A percentile compares a stretch with the other conserved stretches of the same genome.
phyloP scores from a whole-genome alignment of 768 basidiomycete species.

The Pisolithus sp. region DNA sequence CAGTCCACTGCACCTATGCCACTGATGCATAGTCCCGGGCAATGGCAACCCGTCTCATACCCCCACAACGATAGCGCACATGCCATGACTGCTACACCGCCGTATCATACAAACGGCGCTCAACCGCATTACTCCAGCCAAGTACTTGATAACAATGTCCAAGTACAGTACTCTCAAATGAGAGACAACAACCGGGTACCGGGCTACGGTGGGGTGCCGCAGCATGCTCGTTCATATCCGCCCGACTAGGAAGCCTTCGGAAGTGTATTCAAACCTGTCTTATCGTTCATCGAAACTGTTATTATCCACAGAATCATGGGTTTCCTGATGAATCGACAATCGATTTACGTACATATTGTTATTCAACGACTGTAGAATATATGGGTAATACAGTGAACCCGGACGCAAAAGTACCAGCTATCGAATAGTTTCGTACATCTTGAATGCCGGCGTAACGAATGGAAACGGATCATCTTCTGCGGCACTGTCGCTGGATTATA shows the following conservation, averaged over 20 bases:
- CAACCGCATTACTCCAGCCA: constrained; percentile 24
- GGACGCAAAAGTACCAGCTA: constrained; percentile 25
- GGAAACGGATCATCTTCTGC: constrained; percentile 67
- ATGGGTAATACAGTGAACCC: constrained; percentile 16
- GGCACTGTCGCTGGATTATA: constrained; percentile 31
- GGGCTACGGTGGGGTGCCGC: constrained; percentile 22
- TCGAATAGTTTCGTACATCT: constrained; percentile 74
- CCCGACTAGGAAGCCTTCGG: constrained; percentile 13
- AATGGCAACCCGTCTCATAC: constrained; percentile 20
- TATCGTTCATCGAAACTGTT: background rate
- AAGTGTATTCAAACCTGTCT: background rate
- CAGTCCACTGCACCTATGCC: constrained; percentile 10
- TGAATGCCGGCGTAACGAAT: constrained; percentile 59
- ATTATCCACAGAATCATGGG: constrained; percentile 5
- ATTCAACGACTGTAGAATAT: constrained; percentile 21
- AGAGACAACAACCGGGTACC: constrained; percentile 14
- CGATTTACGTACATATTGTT: constrained; percentile 7
- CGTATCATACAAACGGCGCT: constrained; percentile 14
- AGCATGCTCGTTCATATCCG: constrained; percentile 25
- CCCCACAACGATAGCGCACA: constrained; percentile 17
- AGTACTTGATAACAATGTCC: constrained; percentile 4
- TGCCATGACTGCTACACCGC: constrained; percentile 13
- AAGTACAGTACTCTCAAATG: constrained; percentile 23
- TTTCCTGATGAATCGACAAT: constrained; percentile 4
- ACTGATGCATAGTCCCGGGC: constrained; percentile 15